Conservation (phyloP, 352 stramenopile genomes). For the Pythium apleroticum region DNA sequence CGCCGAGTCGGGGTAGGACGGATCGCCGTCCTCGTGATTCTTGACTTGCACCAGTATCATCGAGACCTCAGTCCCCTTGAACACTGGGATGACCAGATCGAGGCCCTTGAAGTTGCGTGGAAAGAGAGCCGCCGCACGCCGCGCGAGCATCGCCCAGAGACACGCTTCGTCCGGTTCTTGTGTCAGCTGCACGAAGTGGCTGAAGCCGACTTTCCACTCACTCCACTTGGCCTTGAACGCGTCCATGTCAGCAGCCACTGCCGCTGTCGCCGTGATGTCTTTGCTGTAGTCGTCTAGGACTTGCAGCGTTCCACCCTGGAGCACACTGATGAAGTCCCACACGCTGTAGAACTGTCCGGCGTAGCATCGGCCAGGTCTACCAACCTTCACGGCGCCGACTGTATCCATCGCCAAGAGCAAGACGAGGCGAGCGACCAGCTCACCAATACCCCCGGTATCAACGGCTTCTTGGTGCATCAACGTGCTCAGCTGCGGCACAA, state of each 20-base stretch:
- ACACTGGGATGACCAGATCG: slow-evolving; percentile 28
- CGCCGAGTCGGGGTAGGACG: neutral
- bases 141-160: slow-evolving; percentile 34
- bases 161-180: slow-evolving; percentile 17
- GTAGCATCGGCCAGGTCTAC: neutral
- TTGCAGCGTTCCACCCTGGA: neutral
- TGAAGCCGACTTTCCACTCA: slow-evolving; percentile 31
- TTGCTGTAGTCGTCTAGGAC: neutral
- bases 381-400: neutral
- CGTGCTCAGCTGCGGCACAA: slow-evolving; percentile 11
- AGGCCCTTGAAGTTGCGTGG: slow-evolving; percentile 5
- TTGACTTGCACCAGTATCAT: slow-evolving; percentile 12
- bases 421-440: slow-evolving; percentile 7
- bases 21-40: neutral
- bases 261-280: neutral
- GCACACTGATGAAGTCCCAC: slow-evolving; percentile 8
- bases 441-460: neutral
- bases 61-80: slow-evolving; percentile 4
- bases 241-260: neutral
- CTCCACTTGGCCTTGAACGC: neutral
- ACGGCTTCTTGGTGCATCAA: slow-evolving; percentile 16
- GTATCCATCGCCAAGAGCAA: slow-evolving; percentile 23
- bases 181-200: slow-evolving; percentile 32
- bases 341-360: slow-evolving; percentile 11
- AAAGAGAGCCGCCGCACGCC: slow-evolving; percentile 25